Evolutionary conservation across 2,329 filamentous ascomycete genomes (phyloP).

Genomic region (Neofusicoccum sp.): DNA sequence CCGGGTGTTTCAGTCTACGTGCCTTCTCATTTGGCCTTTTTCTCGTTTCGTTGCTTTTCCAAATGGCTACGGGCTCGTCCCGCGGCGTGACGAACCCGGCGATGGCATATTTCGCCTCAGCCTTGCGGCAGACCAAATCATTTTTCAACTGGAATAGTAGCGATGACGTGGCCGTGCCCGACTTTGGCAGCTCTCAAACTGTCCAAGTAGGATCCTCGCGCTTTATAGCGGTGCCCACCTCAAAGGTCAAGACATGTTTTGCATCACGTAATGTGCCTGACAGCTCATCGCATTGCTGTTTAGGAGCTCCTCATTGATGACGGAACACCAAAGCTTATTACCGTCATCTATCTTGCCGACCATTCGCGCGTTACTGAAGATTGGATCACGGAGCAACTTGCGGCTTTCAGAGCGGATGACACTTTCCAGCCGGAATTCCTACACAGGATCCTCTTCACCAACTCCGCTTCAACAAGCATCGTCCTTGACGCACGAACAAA

Average conservation of each 20-base stretch:
- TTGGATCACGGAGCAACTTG: background rate
- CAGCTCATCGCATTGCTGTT: background rate
- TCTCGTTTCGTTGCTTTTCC: too few species aligned
- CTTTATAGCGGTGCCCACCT: background rate
- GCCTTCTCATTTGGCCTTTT: background rate
- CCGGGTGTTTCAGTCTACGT: too few species aligned
- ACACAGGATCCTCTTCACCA: background rate
- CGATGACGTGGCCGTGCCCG: background rate
- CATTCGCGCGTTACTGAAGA: background rate
- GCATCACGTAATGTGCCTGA: background rate
- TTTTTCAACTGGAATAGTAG: background rate
- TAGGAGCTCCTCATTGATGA: background rate
- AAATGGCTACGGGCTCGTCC: too few species aligned
- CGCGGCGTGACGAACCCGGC: too few species aligned
- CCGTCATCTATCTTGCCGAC: background rate
- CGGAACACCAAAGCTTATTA: background rate
- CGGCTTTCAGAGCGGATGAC: background rate
- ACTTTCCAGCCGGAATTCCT: background rate
- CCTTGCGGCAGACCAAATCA: background rate
- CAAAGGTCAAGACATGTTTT: background rate
- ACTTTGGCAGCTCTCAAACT: background rate
- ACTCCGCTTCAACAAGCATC: background rate
- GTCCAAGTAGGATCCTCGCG: background rate
- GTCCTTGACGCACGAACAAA: background rate
- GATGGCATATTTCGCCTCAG: background rate